A percentile compares a stretch with the other conserved stretches of the same genome.
These are phyloP conservation scores for Aspergillus sclerotiicarbonarius DNA, from an alignment of 495 filamentous ascomycete species.

Conservation along the genomic window DNA sequence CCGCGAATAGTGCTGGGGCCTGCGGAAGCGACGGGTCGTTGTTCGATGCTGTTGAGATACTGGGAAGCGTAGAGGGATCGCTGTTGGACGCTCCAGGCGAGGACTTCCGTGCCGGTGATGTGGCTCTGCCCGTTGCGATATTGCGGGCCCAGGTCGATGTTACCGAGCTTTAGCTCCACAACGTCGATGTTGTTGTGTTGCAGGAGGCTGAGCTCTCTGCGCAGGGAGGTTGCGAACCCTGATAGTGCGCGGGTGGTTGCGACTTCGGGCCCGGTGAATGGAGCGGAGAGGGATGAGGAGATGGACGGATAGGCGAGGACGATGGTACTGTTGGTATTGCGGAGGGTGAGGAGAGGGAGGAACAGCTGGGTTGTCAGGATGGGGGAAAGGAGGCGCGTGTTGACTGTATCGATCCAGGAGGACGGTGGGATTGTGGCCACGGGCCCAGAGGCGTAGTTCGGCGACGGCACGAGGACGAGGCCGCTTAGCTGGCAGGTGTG, in stretches of 20 bases:
- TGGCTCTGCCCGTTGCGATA: conserved; percentile 41
- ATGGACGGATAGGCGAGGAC: conserved; percentile 83
- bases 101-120: conserved; percentile 57
- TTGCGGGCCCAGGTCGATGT: conserved; percentile 64
- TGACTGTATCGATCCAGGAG: conserved; percentile 82
- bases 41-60: conserved; percentile 44
- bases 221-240: conserved; percentile 73
- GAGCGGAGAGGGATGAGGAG: conserved; percentile 75
- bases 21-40: conserved; percentile 41
- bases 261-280: conserved; percentile 82
- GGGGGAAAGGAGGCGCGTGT: conserved; percentile 88
- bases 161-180: conserved; percentile 81
- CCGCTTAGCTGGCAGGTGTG: conserved; percentile 74
- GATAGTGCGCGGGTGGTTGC: conserved; percentile 73
- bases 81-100: conserved; percentile 61
- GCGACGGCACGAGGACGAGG: conserved; percentile 67
- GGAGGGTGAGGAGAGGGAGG: conserved; percentile 68
- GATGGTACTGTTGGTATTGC: conserved; percentile 55
- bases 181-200: conserved; percentile 61
- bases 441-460: conserved; percentile 65
- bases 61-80: conserved; percentile 42
- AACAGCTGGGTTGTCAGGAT: conserved; percentile 84
- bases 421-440: conserved; percentile 80
- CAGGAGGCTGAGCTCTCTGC: conserved; percentile 65
- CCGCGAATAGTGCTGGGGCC: conserved; percentile 54